Conservation (phyloP, 139 green algal genomes). For the Ettlia oleoabundans region DNA sequence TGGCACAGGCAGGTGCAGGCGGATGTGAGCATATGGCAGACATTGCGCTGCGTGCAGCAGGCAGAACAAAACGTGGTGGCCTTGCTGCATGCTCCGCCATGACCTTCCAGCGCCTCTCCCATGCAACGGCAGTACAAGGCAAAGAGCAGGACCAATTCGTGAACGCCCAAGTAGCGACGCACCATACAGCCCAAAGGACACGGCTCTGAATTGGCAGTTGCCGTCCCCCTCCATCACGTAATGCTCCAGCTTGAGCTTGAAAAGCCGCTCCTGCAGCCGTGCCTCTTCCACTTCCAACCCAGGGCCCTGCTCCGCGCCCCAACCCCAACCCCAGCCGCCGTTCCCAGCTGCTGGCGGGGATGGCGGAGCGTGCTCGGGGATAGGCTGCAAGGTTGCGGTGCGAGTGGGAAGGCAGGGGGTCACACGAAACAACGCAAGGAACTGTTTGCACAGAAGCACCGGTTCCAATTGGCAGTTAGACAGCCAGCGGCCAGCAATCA, state of each 20-base stretch:
- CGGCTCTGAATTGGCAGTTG: conserved; percentile 67
- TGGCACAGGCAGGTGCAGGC: too few relatives aligned
- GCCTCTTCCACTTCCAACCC: conserved; percentile 19
- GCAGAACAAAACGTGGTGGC: too few relatives aligned
- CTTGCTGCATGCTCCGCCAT: too few relatives aligned
- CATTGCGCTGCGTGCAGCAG: too few relatives aligned
- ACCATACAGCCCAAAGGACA: conserved; percentile 68
- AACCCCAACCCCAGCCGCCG: neutral
- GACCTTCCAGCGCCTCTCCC: too few relatives aligned
- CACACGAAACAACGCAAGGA: neutral
- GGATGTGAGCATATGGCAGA: too few relatives aligned
- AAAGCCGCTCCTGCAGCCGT: conserved; percentile 45
- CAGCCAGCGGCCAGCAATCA: too few relatives aligned
- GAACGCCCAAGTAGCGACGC: too few relatives aligned
- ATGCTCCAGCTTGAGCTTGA: conserved; percentile 68
- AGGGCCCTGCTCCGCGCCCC: neutral
- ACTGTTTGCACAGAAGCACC: too few relatives aligned
- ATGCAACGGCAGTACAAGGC: too few relatives aligned
- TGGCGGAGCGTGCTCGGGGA: neutral
- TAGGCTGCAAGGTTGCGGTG: neutral
- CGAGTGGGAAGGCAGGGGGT: neutral
- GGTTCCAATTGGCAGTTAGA: too few relatives aligned
- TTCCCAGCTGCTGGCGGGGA: neutral
- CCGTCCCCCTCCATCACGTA: conserved; percentile 53
- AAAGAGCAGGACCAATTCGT: too few relatives aligned